Percentiles rank a stretch among this genome's conserved stretches.
These are phyloP conservation scores for Botrytis hyacinthi DNA, from an alignment of 2,329 filamentous ascomycete genomes.

Conservation along the genomic window DNA sequence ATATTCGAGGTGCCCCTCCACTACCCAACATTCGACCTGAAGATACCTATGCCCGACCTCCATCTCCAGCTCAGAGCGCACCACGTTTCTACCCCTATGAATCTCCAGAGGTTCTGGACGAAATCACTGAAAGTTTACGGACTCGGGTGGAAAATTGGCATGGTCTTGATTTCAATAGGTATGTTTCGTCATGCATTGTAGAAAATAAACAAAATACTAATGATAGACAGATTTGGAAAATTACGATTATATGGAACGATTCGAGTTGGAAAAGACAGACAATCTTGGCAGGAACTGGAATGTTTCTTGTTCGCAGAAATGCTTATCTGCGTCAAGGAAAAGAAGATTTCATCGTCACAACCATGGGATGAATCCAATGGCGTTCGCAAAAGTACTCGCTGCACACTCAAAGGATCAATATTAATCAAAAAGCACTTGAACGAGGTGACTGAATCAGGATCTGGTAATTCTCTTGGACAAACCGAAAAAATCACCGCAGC, in stretches of 20 bases:
- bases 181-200: slow-evolving; percentile 32
- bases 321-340: slow-evolving; percentile 99
- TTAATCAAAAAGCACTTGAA: slow-evolving; percentile 97
- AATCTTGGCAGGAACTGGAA: slow-evolving; percentile 96
- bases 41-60: slow-evolving; percentile 53
- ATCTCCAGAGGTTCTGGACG: slow-evolving; percentile 71
- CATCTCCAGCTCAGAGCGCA: slow-evolving; percentile 52
- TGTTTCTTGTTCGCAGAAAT: slow-evolving; percentile 98
- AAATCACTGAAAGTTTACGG: slow-evolving; percentile 81
- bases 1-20: slow-evolving; percentile 58
- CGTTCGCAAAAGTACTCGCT: slow-evolving; percentile 67
- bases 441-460: slow-evolving; percentile 71
- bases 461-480: slow-evolving; percentile 41
- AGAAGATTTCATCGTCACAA: slow-evolving; percentile 62
- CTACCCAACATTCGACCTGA: slow-evolving; percentile 48
- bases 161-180: slow-evolving; percentile 84
- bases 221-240: slow-evolving; percentile 73
- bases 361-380: slow-evolving; percentile 64
- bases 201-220: slow-evolving; percentile 19
- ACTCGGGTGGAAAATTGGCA: slow-evolving; percentile 98
- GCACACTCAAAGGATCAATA: slow-evolving; percentile 94
- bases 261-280: slow-evolving; percentile 90
- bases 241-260: slow-evolving; percentile 85
- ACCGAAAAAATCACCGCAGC: slow-evolving; percentile 39
- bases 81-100: slow-evolving; percentile 70